Conservation (phyloP, 495 filamentous ascomycete genomes). For the Neurospora sp. region DNA sequence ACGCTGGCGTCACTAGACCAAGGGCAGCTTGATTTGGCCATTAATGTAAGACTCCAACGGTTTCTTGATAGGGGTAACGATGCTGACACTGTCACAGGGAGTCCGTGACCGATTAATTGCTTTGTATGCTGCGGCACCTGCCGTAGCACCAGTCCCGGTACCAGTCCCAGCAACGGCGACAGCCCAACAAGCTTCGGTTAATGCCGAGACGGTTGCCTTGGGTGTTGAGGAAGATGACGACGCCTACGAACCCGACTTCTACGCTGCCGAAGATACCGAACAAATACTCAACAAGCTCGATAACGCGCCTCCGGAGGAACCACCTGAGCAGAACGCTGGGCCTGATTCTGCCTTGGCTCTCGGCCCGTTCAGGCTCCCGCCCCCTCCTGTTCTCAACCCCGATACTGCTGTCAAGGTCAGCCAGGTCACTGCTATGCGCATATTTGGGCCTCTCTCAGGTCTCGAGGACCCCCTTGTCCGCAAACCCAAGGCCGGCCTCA, state of each 20-base stretch:
- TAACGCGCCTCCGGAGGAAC: conserved; percentile 45
- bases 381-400: conserved; percentile 61
- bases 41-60: conserved; percentile 49
- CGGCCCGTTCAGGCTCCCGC: conserved; percentile 61
- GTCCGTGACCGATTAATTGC: conserved; percentile 27
- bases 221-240: conserved; percentile 65
- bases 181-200: conserved; percentile 30
- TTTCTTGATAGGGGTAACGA: conserved; percentile 14
- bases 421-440: conserved; percentile 56
- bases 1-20: conserved; percentile 56
- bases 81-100: conserved; percentile 25
- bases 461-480: conserved; percentile 47
- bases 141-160: conserved; percentile 4
- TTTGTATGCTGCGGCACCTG: conserved; percentile 15
- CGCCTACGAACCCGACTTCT: conserved; percentile 81
- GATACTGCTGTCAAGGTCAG: conserved; percentile 58
- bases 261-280: conserved; percentile 58
- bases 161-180: not conserved
- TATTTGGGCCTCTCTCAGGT: conserved; percentile 64
- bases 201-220: conserved; percentile 37
- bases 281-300: conserved; percentile 63
- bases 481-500: conserved; percentile 57
- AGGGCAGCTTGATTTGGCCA: conserved; percentile 52
- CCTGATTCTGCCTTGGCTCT: conserved; percentile 40
- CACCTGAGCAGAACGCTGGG: conserved; percentile 17